Conservation (phyloP, 495 filamentous ascomycete species). For the Lophiotrema nucula region DNA sequence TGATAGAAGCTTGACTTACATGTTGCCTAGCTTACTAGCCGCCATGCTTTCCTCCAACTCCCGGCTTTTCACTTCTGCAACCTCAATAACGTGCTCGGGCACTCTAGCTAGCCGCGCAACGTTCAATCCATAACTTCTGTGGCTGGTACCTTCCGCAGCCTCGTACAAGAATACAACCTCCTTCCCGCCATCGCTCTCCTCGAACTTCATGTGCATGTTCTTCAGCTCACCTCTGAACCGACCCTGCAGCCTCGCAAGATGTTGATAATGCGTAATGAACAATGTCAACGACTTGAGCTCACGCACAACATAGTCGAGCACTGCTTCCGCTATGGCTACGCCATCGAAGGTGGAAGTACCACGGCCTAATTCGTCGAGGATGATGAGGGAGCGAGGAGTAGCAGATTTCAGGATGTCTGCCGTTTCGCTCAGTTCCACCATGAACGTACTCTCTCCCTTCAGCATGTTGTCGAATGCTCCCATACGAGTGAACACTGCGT, state of each 20-base stretch:
- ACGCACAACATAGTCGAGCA: constrained; percentile 78
- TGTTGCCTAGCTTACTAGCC: constrained; percentile 50
- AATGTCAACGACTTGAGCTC: constrained; percentile 73
- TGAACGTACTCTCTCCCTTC: constrained; percentile 92
- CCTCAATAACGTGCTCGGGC: constrained; percentile 69
- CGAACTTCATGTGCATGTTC: constrained; percentile 84
- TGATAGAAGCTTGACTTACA: constrained; percentile 36
- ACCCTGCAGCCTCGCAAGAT: constrained; percentile 67
- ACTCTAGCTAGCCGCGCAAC: constrained; percentile 86
- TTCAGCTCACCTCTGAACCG: constrained; percentile 60
- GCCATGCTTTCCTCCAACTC: constrained; percentile 76
- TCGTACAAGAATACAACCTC: constrained; percentile 51
- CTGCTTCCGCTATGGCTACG: constrained; percentile 91
- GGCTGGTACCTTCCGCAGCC: constrained; percentile 82
- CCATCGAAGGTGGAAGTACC: constrained; percentile 95
- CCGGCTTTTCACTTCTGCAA: constrained; percentile 73
- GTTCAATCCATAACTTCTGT: constrained; percentile 90
- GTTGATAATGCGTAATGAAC: constrained; percentile 98
- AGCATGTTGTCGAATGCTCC: constrained; percentile 96
- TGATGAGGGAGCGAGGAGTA: constrained; percentile 73
- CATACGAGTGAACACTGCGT: constrained; percentile 95
- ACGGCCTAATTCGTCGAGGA: constrained; percentile 93
- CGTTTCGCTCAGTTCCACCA: constrained; percentile 94
- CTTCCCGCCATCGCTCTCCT: constrained; percentile 43
- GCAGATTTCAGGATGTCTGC: constrained; percentile 86